Conservation (phyloP, 306 rosid genomes). For the Acacia acuminata region DNA sequence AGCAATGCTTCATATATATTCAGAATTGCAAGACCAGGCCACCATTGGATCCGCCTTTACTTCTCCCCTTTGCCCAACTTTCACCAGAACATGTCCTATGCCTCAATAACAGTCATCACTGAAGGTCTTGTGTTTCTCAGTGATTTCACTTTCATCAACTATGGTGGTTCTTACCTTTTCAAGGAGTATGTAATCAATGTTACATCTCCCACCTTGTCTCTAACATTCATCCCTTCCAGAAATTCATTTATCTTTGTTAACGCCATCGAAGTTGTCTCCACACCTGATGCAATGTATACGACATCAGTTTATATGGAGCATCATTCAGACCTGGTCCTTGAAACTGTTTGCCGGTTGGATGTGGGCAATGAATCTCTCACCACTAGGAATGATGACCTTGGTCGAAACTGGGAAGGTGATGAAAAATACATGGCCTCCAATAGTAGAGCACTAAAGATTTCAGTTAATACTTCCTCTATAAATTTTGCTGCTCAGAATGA, state of each 20-base stretch:
- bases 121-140: conserved; percentile 54
- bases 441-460: conserved; percentile 46
- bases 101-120: conserved; percentile 50
- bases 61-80: conserved; percentile 59
- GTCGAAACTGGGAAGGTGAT: conserved; percentile 66
- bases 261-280: conserved; percentile 63
- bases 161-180: conserved; percentile 49
- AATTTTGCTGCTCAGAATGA: conserved; percentile 19
- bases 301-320: conserved; percentile 31
- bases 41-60: conserved; percentile 87
- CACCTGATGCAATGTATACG: conserved; percentile 23
- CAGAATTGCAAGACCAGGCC: conserved; percentile 48
- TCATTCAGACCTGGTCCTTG: conserved; percentile 41
- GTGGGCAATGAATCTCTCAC: conserved; percentile 57
- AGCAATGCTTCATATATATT: conserved; percentile 65
- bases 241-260: conserved; percentile 56
- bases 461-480: conserved; percentile 39
- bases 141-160: conserved; percentile 54
- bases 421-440: conserved; percentile 44
- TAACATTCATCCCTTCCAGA: conserved; percentile 46
- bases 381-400: conserved; percentile 54
- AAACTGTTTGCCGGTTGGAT: conserved; percentile 57
- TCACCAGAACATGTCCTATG: conserved; percentile 49
- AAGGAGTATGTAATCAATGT: conserved; percentile 59
- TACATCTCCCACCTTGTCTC: conserved; percentile 49